phyloP scores from a whole-genome alignment of 2,329 filamentous ascomycete genomes.

The Beauveria asiatica region DNA sequence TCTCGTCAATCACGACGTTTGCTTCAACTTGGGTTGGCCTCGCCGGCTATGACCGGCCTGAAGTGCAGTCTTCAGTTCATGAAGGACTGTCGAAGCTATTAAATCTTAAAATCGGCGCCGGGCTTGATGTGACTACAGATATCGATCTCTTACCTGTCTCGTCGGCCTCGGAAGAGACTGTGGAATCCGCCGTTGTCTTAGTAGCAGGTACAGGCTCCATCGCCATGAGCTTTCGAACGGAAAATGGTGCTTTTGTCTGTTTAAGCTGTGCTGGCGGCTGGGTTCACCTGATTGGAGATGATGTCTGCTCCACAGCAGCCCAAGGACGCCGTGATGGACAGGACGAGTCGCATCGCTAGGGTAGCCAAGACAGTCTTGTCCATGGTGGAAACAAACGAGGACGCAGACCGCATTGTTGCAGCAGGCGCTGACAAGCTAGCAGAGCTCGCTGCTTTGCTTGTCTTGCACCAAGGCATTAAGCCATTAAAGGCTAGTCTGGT shows the following conservation, averaged over 20 bases:
- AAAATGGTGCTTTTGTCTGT: slow-evolving; percentile 16
- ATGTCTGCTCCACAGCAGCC: slow-evolving; percentile 18
- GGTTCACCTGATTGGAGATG: slow-evolving; percentile 35
- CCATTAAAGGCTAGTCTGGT: slow-evolving; percentile 13
- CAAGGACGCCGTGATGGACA: slow-evolving; percentile 8
- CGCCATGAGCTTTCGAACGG: slow-evolving; percentile 29
- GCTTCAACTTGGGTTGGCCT: slow-evolving; percentile 29
- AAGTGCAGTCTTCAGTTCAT: slow-evolving; percentile 20
- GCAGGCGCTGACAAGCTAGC: slow-evolving; percentile 15
- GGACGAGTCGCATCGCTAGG: slow-evolving; percentile 14
- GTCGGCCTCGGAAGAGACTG: slow-evolving; percentile 13
- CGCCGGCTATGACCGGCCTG: slow-evolving; percentile 30
- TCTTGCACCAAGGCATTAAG: slow-evolving; percentile 12
- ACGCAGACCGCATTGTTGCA: slow-evolving; percentile 15
- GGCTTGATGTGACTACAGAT: slow-evolving; percentile 28
- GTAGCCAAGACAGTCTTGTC: slow-evolving; percentile 16
- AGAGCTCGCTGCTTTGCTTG: slow-evolving; percentile 13
- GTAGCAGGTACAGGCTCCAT: slow-evolving; percentile 36
- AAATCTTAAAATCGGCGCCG: slow-evolving; percentile 14
- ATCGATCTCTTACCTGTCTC: slow-evolving; percentile 29
- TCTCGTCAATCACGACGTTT: slow-evolving; percentile 14
- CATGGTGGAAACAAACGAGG: slow-evolving; percentile 12
- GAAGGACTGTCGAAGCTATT: slow-evolving; percentile 21
- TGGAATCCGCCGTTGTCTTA: slow-evolving; percentile 24
- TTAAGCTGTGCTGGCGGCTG: slow-evolving; percentile 33